Conservation (phyloP, 2,329 filamentous ascomycete species). For the Exophiala xenobiotica region DNA sequence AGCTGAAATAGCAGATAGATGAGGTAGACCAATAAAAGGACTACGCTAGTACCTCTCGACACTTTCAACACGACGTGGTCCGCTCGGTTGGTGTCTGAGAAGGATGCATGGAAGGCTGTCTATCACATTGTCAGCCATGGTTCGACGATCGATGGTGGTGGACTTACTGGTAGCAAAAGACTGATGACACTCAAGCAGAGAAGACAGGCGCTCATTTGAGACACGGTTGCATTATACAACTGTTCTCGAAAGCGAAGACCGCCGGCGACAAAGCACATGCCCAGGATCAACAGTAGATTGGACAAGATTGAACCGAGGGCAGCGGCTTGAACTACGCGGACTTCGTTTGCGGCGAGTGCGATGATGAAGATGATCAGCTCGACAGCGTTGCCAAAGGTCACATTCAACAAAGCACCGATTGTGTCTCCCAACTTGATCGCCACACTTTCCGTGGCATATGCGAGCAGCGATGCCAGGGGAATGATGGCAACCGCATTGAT, state of each 20-base stretch:
- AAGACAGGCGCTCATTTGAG: conserved; percentile 92
- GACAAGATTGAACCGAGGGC: conserved; percentile 85
- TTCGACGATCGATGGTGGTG: neutral
- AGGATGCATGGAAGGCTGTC: conserved; percentile 90
- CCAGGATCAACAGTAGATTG: conserved; percentile 82
- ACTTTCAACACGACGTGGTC: conserved; percentile 75
- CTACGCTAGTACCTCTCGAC: conserved; percentile 84
- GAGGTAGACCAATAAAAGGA: conserved; percentile 75
- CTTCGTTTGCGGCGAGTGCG: conserved; percentile 75
- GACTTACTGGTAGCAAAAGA: conserved; percentile 65
- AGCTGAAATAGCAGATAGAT: conserved; percentile 87
- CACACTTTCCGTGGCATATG: conserved; percentile 73
- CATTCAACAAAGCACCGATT: conserved; percentile 70
- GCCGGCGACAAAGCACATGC: conserved; percentile 87
- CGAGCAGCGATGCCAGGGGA: conserved; percentile 69
- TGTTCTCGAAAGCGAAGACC: conserved; percentile 86
- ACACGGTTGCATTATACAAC: conserved; percentile 93
- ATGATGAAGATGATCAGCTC: conserved; percentile 82
- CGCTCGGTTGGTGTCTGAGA: conserved; percentile 61
- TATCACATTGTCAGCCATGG: conserved; percentile 6
- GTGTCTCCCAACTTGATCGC: conserved; percentile 71
- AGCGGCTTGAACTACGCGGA: conserved; percentile 88
- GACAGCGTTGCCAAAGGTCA: conserved; percentile 76
- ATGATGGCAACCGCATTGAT: conserved; percentile 76
- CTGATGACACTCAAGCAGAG: conserved; percentile 89